phyloP scores from a whole-genome alignment of 352 stramenopile species.

The Phytophthora macrochlamydospora region DNA sequence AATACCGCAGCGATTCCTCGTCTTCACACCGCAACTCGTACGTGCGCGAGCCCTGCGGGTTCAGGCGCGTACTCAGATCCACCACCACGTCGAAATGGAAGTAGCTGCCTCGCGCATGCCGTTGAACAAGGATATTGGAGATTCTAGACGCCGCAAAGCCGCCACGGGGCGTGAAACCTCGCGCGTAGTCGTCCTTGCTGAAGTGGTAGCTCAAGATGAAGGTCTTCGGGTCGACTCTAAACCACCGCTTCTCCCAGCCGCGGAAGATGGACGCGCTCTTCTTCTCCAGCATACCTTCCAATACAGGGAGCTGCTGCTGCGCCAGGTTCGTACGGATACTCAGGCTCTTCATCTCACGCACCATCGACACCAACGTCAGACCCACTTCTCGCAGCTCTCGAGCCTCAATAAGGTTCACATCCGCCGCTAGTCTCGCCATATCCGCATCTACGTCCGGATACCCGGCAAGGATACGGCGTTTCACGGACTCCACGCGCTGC shows the following conservation, averaged over 20 bases:
- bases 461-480: constrained; percentile 48
- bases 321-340: constrained; percentile 36
- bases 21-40: constrained; percentile 72
- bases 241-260: constrained; percentile 70
- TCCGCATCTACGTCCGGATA: constrained; percentile 44
- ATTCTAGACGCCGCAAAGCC: constrained; percentile 65
- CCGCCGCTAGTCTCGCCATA: constrained; percentile 40
- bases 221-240: constrained; percentile 72
- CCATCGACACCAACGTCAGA: constrained; percentile 53
- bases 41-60: constrained; percentile 62
- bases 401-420: constrained; percentile 43
- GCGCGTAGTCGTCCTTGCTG: constrained; percentile 60
- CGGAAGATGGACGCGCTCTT: constrained; percentile 81
- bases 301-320: constrained; percentile 45
- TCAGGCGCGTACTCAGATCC: constrained; percentile 64
- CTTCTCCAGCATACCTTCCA: constrained; percentile 76
- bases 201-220: constrained; percentile 75
- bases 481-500: constrained; percentile 56
- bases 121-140: constrained; percentile 58
- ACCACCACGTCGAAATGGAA: constrained; percentile 77
- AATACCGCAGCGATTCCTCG: constrained; percentile 60
- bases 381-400: constrained; percentile 52
- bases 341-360: constrained; percentile 61
- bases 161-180: constrained; percentile 68
- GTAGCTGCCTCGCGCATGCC: constrained; percentile 38